Conservation (phyloP, 306 rosid species). For the Rubus parviflorus region DNA sequence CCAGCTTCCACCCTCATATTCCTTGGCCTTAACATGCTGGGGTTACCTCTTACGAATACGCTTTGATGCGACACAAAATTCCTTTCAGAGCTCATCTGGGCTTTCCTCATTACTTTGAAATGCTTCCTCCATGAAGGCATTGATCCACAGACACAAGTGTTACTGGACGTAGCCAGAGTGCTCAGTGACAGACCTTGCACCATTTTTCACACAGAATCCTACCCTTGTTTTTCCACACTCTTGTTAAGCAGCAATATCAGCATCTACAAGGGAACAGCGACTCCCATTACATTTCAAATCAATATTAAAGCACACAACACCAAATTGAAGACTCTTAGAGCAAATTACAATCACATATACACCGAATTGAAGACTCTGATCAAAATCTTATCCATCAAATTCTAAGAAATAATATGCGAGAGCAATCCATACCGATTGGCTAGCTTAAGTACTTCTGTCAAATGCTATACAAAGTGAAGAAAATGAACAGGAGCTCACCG, state of each 20-base stretch:
- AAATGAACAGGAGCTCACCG: constrained; percentile 17
- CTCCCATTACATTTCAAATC: background rate
- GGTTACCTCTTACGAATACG: constrained; percentile 38
- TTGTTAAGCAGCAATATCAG: background rate
- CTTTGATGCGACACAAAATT: constrained; percentile 42
- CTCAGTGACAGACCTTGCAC: constrained; percentile 58
- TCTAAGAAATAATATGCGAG: background rate
- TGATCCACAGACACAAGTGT: constrained; percentile 44
- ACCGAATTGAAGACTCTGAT: constrained; percentile 6
- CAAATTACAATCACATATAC: too few relatives aligned
- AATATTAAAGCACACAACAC: background rate
- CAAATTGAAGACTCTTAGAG: too few relatives aligned
- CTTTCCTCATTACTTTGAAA: constrained; percentile 45
- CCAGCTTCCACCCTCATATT: constrained; percentile 59
- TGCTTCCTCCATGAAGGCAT: constrained; percentile 45
- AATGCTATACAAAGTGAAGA: background rate
- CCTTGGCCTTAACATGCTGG: constrained; percentile 39
- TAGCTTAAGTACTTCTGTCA: too few relatives aligned
- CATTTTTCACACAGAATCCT: constrained; percentile 31
- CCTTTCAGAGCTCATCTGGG: constrained; percentile 34
- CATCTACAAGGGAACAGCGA: constrained; percentile 7
- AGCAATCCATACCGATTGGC: background rate
- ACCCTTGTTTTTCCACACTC: constrained; percentile 6
- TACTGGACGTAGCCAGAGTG: constrained; percentile 55
- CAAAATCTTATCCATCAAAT: constrained; percentile 12